Evolutionary conservation across 2,329 filamentous ascomycete species (phyloP), one percentile per base, ranked within the genome.

Genomic region (Fusarium lateritium): DNA sequence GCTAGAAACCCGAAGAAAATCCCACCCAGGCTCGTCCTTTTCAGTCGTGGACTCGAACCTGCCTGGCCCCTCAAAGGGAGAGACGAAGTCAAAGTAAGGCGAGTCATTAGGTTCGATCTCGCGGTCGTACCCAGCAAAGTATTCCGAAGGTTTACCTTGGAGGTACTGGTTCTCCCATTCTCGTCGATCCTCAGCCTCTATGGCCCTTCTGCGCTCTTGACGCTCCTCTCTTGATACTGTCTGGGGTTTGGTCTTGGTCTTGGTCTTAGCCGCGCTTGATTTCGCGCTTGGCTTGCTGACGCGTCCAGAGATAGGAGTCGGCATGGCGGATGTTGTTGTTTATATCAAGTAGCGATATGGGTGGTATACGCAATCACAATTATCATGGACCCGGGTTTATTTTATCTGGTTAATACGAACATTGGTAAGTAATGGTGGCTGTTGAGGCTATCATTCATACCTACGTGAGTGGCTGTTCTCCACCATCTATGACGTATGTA

Each of bases 141-240:
- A 47, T 19, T 13, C 28, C 19, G 44, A 28, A n/a, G 44, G n/a
- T 21, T 50, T 36, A 13, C 53, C 58, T 26, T 62, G 58, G 7
- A 34, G 50, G 24, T 58, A 52, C 22, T 58, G 58, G 8, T 40
- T 28, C 9, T 24, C 43, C 45, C 55, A 57, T 44, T 36, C 46
- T 6, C 38, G 38, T 6, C 9, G 38, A 11, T n/a, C 9, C 38
- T 47, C 44, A 13, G 44, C 44, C 31, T 11, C 28, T 17, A 33
- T 47, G 19, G 28, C 28, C 28, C 26, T 17, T 33, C 44, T 47
- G 19, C 28, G 44, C 31, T 22, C 44, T 34, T 28, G 28, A 17
- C 40, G 26, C 19, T 39, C 42, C n/a, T 28, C 13, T n/a, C 28
- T 31, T 11, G 28, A 31, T 31, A 31, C 28, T 31, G 28, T 31